These are phyloP conservation scores for Massarina eburnea DNA, from an alignment of 2,329 filamentous ascomycete genomes.

Conservation along the genomic window DNA sequence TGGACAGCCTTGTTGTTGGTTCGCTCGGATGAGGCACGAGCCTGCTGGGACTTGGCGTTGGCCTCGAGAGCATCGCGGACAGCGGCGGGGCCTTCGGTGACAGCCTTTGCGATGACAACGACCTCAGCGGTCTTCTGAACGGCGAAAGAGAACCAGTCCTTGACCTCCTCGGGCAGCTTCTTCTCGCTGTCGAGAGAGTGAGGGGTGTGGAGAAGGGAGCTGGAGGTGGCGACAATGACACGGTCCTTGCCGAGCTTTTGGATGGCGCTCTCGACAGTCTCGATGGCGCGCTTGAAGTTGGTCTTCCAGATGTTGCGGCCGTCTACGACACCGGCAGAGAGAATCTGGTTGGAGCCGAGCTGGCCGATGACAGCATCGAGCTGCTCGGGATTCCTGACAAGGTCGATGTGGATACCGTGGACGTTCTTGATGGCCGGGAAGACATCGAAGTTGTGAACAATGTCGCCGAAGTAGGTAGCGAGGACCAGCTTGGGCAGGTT, in stretches of 20 bases:
- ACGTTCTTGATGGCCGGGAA: slow-evolving; percentile 72
- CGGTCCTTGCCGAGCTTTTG: slow-evolving; percentile 97
- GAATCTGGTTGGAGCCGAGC: slow-evolving; percentile 83
- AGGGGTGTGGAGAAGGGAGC: slow-evolving; percentile 96
- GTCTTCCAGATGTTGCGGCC: slow-evolving; percentile 99
- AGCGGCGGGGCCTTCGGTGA: slow-evolving; percentile 85
- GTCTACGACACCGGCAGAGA: slow-evolving; percentile 96
- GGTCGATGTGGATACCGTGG: slow-evolving; percentile 88
- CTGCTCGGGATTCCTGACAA: slow-evolving; percentile 98
- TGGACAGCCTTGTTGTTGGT: slow-evolving; percentile 98
- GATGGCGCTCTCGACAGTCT: slow-evolving; percentile 83
- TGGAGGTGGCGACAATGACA: slow-evolving; percentile 94
- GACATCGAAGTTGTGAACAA: slow-evolving; percentile 97
- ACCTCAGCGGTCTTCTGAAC: slow-evolving; percentile 92
- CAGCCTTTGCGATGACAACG: slow-evolving; percentile 91
- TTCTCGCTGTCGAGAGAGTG: slow-evolving; percentile 99
- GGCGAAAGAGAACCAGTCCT: slow-evolving; percentile 98
- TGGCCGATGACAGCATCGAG: slow-evolving; percentile 80
- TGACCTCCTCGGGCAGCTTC: slow-evolving; percentile 91
- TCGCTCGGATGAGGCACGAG: slow-evolving; percentile 86
- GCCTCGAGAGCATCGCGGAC: slow-evolving; percentile 90
- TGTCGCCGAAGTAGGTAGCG: slow-evolving; percentile 98
- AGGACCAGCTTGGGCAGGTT: slow-evolving; percentile 86
- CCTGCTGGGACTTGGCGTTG: slow-evolving; percentile 91
- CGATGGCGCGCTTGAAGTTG: slow-evolving; percentile 95